Conservation (phyloP, 179 eudicot species). For the Carnegiea gigantea region DNA sequence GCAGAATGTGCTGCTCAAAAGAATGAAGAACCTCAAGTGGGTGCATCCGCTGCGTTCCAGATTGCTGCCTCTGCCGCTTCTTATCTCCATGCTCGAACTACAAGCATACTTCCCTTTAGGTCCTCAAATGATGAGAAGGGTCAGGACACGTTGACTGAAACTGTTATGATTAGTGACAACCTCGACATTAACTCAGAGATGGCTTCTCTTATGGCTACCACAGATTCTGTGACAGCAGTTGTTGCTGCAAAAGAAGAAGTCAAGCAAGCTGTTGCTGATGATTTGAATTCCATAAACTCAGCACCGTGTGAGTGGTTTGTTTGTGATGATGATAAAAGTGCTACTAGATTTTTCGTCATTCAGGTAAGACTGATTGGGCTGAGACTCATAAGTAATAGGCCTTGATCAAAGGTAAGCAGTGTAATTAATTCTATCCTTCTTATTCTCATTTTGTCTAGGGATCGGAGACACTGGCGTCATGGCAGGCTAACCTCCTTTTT, state of each 20-base stretch:
- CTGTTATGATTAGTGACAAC: slow-evolving; percentile 8
- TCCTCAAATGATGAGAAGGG: slow-evolving; percentile 39
- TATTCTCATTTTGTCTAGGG: slow-evolving; percentile 45
- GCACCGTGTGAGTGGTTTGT: slow-evolving; percentile 96
- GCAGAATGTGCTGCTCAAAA: slow-evolving; percentile 31
- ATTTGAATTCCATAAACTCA: slow-evolving; percentile 65
- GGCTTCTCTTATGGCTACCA: slow-evolving; percentile 87
- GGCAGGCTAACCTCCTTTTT: slow-evolving; percentile 96
- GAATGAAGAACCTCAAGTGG: slow-evolving; percentile 36
- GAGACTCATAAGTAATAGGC: background rate
- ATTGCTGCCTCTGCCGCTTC: slow-evolving; percentile 90
- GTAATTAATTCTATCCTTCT: background rate
- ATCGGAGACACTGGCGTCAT: slow-evolving; percentile 90
- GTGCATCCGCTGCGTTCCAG: slow-evolving; percentile 67
- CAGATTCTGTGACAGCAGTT: slow-evolving; percentile 87
- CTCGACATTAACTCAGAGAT: slow-evolving; percentile 43
- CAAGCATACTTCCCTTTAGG: slow-evolving; percentile 51
- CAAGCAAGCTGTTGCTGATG: slow-evolving; percentile 97
- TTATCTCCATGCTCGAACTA: slow-evolving; percentile 66
- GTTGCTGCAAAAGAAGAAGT: slow-evolving; percentile 97
- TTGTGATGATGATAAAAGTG: slow-evolving; percentile 78
- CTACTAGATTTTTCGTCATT: slow-evolving; percentile 81
- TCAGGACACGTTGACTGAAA: slow-evolving; percentile 28
- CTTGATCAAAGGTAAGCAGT: background rate
- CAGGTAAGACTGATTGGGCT: slow-evolving; percentile 48